A percentile compares a stretch with the other conserved stretches of the same genome.
phyloP scores from a whole-genome alignment of 2,329 filamentous ascomycete species.

The Colletotrichum australisinense region DNA sequence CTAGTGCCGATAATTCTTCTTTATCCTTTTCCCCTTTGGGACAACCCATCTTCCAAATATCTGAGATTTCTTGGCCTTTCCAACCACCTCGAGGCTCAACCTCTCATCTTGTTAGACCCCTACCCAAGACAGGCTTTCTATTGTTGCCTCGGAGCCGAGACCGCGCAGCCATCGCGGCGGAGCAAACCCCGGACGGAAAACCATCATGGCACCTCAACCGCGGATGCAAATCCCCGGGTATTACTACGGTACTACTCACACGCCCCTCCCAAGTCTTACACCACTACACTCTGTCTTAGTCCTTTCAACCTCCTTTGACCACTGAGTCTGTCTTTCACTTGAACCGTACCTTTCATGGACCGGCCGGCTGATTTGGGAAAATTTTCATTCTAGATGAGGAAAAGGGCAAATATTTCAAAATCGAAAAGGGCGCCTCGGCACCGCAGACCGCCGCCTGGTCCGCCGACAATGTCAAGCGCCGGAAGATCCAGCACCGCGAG shows the following conservation, averaged over 20 bases:
- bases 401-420: slow-evolving; percentile 76
- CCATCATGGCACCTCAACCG: slow-evolving; percentile 30
- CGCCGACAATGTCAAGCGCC: slow-evolving; percentile 67
- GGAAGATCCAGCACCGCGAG: slow-evolving; percentile 57
- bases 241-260: slow-evolving; percentile 57
- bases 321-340: not conserved
- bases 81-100: not conserved
- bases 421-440: slow-evolving; percentile 68
- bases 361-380: not conserved
- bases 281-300: not conserved
- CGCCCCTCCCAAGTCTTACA: not conserved
- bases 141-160: not conserved
- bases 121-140: not conserved
- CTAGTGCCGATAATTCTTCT: not conserved
- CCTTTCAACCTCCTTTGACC: not conserved
- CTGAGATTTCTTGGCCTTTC: not conserved
- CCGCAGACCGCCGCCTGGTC: slow-evolving; percentile 65
- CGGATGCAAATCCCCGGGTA: slow-evolving; percentile 60
- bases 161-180: not conserved
- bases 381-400: slow-evolving; percentile 54
- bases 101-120: not conserved
- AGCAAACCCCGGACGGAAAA: not conserved
- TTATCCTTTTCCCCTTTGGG: not conserved
- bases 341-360: not conserved
- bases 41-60: not conserved